Base-by-base conservation (phyloP, 208 protist genomes). In the Strigomonas culicis region DNA sequence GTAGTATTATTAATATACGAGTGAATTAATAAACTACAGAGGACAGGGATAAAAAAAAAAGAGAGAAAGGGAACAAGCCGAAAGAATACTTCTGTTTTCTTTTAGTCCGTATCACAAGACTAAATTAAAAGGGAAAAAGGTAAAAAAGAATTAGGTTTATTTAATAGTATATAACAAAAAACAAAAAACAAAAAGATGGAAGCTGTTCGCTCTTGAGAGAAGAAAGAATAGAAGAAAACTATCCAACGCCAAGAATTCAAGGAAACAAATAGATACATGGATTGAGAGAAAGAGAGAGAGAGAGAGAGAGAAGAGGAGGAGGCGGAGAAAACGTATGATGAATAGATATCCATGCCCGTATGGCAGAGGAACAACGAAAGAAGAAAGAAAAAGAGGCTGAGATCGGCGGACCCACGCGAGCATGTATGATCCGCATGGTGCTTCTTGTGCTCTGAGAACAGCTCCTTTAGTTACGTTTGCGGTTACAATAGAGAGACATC, bases 61-160 rank as follows among this genome's bases (percentile, higher is more conserved):
- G 41, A 52, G 19, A 56, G 53, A 47, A 58, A 36, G 6, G 30
- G 2, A 24, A 11, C 2, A 47, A 60, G 57, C 28, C 51, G 39
- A 58, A 28, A n/a, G 43, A n/a, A n/a, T n/a, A n/a, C n/a, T n/a
- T 28, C 28, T 19, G 31, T 34, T 46, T 1, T 46, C 4, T 19
- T 51, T 27, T 27, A 51, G 17, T 7, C 34, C 10, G 34, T 13
- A 39, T 51, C 22, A 51, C 46, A 51, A 51, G 17, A 25, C 11
- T 57, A 57, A 51, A 27, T 59, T 21, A 56, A 36, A 7, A 41
- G 28, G 25, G 17, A 43, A 21, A 59, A 39, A 50, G 47, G 39
- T 25, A 66, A 4, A 68, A 15, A 15, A 51, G n/a, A n/a, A 8
- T 7, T 25, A n/a, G 7, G 46, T 25, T 51, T 25, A 25, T 13